Conservation (phyloP, 1,284 basidiomycete species). For the Trametes hirsuta region DNA sequence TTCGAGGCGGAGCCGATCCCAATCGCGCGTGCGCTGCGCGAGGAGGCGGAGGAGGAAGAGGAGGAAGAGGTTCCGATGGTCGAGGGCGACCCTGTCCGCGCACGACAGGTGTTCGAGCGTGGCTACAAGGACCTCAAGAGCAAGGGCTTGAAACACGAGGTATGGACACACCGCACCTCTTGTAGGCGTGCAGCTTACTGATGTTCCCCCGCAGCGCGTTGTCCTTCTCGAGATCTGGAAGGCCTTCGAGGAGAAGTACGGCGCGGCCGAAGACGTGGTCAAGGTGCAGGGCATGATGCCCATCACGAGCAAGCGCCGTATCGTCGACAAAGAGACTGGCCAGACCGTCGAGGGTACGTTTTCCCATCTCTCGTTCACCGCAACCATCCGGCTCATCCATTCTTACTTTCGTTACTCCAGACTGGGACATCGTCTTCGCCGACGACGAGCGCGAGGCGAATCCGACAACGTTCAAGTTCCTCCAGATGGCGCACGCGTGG, state of each 20-base stretch:
- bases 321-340: constrained; percentile 82
- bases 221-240: constrained; percentile 94
- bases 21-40: constrained; percentile 64
- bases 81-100: constrained; percentile 57
- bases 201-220: constrained; percentile 61
- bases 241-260: constrained; percentile 82
- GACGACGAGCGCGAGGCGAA: constrained; percentile 94
- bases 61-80: constrained; percentile 31
- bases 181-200: not conserved
- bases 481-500: constrained; percentile 94
- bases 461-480: constrained; percentile 90
- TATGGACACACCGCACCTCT: constrained; percentile 39
- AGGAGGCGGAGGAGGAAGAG: constrained; percentile 72
- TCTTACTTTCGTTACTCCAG: constrained; percentile 41
- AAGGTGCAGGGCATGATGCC: constrained; percentile 92
- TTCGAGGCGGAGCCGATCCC: constrained; percentile 77
- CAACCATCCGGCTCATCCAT: constrained; percentile 39
- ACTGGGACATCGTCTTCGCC: constrained; percentile 93
- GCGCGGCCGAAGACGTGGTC: constrained; percentile 66
- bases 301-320: constrained; percentile 83
- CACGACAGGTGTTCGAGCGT: constrained; percentile 80
- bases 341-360: constrained; percentile 83
- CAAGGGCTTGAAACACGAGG: constrained; percentile 85
- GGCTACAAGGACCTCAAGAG: constrained; percentile 85
- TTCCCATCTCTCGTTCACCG: not conserved